Evolutionary conservation across 208 protist genomes (phyloP).

Genomic region (Leishmania braziliensis): DNA sequence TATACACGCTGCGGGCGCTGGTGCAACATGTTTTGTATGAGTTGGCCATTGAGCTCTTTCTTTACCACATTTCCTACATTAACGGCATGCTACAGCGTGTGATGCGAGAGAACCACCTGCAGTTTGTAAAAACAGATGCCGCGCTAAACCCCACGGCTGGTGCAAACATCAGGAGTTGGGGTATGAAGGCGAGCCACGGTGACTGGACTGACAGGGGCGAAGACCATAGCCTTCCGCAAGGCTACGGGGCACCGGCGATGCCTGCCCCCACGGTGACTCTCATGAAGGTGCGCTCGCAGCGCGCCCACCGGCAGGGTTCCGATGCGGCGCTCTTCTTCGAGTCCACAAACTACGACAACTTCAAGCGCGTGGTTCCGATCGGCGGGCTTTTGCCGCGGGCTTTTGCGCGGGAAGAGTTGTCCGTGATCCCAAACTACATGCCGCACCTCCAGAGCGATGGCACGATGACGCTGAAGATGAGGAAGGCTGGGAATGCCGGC

Average conservation of each 20-base stretch:
- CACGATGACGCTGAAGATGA: constrained; percentile 22
- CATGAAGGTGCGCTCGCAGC: constrained; percentile 14
- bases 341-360: constrained; percentile 76
- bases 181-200: too few relatives aligned
- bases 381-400: constrained; percentile 69
- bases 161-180: too few relatives aligned
- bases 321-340: constrained; percentile 47
- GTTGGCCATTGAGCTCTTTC: constrained; percentile 79
- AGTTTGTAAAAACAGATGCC: constrained; percentile 66
- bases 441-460: constrained; percentile 60
- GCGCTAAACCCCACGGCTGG: constrained; percentile 8
- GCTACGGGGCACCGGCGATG: background rate
- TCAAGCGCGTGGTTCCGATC: constrained; percentile 58
- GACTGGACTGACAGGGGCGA: background rate
- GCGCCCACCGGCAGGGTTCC: constrained; percentile 9
- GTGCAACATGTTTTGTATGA: constrained; percentile 86
- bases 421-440: constrained; percentile 54
- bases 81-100: constrained; percentile 69
- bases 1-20: constrained; percentile 66
- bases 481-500: background rate
- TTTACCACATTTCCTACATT: constrained; percentile 77
- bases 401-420: constrained; percentile 41
- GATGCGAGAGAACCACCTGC: constrained; percentile 71
- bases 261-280: constrained; percentile 15
- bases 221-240: background rate